These are phyloP conservation scores for Acer yangbiense DNA, from an alignment of 345 rosid species.

Conservation along the genomic window DNA sequence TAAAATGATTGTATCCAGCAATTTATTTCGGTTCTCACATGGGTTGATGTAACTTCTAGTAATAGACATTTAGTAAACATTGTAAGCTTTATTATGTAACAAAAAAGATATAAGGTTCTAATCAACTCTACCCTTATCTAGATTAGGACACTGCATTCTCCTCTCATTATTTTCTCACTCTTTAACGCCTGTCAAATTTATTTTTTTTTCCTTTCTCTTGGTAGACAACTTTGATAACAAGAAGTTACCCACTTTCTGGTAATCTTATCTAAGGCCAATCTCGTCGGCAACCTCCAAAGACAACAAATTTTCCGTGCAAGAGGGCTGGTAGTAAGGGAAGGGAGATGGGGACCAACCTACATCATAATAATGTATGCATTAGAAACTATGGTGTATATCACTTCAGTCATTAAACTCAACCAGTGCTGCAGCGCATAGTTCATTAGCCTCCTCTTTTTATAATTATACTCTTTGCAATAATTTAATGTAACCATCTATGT, in stretches of 20 bases:
- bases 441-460: not conserved
- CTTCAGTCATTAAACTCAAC: not conserved
- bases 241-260: slow-evolving; percentile 17
- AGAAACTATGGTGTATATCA: not conserved
- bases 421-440: not conserved
- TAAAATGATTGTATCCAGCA: not conserved
- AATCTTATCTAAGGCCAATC: not conserved
- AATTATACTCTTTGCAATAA: not conserved
- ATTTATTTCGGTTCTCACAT: slow-evolving; percentile 6
- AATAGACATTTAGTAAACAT: not conserved
- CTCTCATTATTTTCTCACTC: slow-evolving; percentile 6
- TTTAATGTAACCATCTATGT: not conserved
- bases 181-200: slow-evolving; percentile 10
- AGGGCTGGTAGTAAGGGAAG: not conserved
- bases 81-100: not conserved
- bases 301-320: not conserved
- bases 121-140: slow-evolving; percentile 5
- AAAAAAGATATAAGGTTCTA: slow-evolving; percentile 6
- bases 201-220: slow-evolving; percentile 26
- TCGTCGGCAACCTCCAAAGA: not conserved
- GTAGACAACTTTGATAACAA: slow-evolving; percentile 12
- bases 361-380: not conserved
- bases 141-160: not conserved
- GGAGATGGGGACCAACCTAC: slow-evolving; percentile 12
- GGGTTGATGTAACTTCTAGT: slow-evolving; percentile 1